A percentile compares a stretch with the other conserved stretches of the same genome.
Conservation (phyloP, 139 green algal genomes). For the Closterium sp. region DNA sequence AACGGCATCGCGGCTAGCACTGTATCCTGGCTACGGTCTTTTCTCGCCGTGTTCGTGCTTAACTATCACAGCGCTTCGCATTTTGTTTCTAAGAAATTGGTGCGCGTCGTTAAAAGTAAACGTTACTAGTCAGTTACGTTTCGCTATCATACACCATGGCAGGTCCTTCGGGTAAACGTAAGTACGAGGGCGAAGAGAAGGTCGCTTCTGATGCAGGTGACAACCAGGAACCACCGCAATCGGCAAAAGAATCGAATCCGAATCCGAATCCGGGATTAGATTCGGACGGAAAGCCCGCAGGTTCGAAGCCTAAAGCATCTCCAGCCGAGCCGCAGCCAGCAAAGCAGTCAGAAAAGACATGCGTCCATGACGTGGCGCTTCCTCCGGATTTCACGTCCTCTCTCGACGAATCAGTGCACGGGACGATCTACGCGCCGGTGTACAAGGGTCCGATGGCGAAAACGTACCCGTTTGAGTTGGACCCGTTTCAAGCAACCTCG, state of each 20-base stretch:
- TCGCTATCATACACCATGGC: too few relatives aligned
- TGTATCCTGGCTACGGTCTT: neutral
- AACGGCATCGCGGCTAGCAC: neutral
- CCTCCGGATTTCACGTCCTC: conserved; percentile 17
- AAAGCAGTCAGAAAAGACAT: conserved; percentile 33
- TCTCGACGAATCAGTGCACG: neutral
- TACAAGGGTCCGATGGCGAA: conserved; percentile 48
- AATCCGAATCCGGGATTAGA: too few relatives aligned
- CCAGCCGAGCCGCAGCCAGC: neutral
- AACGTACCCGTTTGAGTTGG: conserved; percentile 68
- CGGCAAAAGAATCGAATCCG: too few relatives aligned
- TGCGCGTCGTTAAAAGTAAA: too few relatives aligned
- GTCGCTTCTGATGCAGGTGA: too few relatives aligned
- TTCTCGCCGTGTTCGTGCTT: neutral
- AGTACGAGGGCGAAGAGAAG: too few relatives aligned
- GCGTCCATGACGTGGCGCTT: conserved; percentile 53
- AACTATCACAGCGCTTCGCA: neutral
- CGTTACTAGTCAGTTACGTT: too few relatives aligned
- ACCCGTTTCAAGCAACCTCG: conserved; percentile 78
- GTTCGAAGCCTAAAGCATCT: too few relatives aligned
- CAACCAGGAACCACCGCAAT: too few relatives aligned
- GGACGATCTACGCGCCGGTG: conserved; percentile 17
- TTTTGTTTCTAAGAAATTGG: too few relatives aligned
- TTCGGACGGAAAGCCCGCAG: too few relatives aligned
- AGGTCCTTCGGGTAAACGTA: too few relatives aligned